Base-by-base conservation (phyloP, 345 rosid species). In the Iberis pinnata region DNA sequence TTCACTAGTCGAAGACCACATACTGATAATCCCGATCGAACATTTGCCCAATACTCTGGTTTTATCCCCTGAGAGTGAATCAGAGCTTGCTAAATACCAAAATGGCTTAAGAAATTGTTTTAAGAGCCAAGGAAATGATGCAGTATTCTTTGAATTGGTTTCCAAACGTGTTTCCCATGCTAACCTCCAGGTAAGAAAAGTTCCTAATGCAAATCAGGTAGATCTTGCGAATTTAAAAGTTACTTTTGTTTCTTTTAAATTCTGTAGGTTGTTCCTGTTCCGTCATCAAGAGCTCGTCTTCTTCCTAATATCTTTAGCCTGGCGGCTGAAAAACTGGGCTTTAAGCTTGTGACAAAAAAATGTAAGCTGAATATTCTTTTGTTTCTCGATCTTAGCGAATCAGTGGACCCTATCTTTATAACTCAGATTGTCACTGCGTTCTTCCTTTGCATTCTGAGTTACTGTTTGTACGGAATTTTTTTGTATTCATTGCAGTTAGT, bases 241-340 rank as follows among this genome's bases (percentile, higher is more conserved):
- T 60, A n/a, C 53, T 48, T 42, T 14, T 48, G 9, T 25, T 33
- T 37, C 12, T 13, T 37, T 50, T 43, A 6, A 13, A 26, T 18
- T 56, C 16, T 47, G 33, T 70, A 90, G 98, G 86, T 60, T 40
- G 76, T 87, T 62, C 95, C 96, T 38, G 70, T 86, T 72, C 94
- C 92, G 31, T 79, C 86, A 63, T 73, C 96, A 42, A 84, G 77
- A 73, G 78, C 58, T 25, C 66, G 76, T 61, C 71, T 71, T 66
- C 76, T 84, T 65, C 72, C 68, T 69, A 65, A 80, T 61, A 78
- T 89, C 43, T 84, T 80, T 79, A 72, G 64, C 56, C 68, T 86
- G 62, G 97, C 97, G 43, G 86, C 92, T 40, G 80, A 86, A 61
- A 89, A 79, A 67, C 63, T 89, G 73, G 87, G 96, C n/a, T 84